Evolutionary conservation across 2,329 filamentous ascomycete species (phyloP), one percentile per base, ranked within the genome.

Genomic region (Trichoderma sp.): DNA sequence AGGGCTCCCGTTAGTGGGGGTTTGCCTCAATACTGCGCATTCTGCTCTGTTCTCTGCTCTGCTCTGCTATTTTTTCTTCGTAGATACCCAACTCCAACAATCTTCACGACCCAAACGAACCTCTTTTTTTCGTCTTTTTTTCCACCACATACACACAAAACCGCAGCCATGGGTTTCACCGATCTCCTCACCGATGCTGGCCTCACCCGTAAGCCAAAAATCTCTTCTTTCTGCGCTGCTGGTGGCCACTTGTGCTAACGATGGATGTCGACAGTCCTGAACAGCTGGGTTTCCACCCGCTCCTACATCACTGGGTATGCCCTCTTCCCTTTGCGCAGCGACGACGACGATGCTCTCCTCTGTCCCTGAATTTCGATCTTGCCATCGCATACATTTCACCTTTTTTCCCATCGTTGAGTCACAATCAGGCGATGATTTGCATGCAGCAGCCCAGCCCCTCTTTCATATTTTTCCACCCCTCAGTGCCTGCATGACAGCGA

Each of bases 231-330:
- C 27, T 50, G 16, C 7, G 45, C 27, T 27, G 27, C 27, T 27
- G 27, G 27, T 21, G n/a, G 45, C 45, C n/a, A 14, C n/a, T 21
- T 35, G 68, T 63, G 62, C 77, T 78, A 56, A 77, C 74, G 33
- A 59, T 45, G 31, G 16, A 33, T 56, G 38, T 73, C 62, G 81
- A 63, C 60, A 91, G 90, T 92, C 80, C 89, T 93, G 79, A 91
- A 94, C 88, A 89, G 86, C 87, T 93, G 90, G 90, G 87, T 92
- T 81, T 88, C 88, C 83, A 93, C 91, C 82, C 91, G 92, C 83
- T 93, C 91, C 86, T 95, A 95, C 88, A 91, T 95, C 82, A 87
- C 92, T 87, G 93, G 93, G 93, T 95, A 92, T 84, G 93, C 12
- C 6, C 11, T 41, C 16, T 75, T 38, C 27, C 27, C 60, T 53